phyloP scores from a whole-genome alignment of 192 early-diverging fungal species.

The Backusella circina region DNA sequence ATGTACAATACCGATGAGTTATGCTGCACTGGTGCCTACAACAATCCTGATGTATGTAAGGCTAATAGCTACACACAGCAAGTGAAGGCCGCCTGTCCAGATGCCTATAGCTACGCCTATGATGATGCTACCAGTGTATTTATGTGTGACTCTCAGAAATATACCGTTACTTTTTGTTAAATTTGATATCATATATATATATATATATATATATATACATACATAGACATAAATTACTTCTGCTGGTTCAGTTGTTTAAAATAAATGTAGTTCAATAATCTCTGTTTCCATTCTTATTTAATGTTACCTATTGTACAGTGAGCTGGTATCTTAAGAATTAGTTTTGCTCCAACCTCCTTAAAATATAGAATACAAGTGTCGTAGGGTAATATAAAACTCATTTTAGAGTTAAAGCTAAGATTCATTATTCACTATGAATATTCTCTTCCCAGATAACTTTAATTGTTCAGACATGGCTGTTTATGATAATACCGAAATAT shows the following conservation, averaged over 20 bases:
- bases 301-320: too few relatives aligned
- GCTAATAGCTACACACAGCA: conserved; percentile 10
- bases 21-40: conserved; percentile 25
- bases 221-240: background rate
- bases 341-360: too few relatives aligned
- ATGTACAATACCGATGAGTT: conserved; percentile 6
- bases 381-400: too few relatives aligned
- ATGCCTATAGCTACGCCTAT: conserved; percentile 30
- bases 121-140: conserved; percentile 32
- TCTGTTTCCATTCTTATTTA: too few relatives aligned
- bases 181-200: background rate
- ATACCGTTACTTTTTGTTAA: conserved; percentile 31
- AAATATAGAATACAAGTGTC: too few relatives aligned
- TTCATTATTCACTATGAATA: too few relatives aligned
- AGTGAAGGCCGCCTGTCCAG: conserved; percentile 14
- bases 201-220: too few relatives aligned
- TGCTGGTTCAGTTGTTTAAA: background rate
- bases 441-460: too few relatives aligned
- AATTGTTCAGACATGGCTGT: too few relatives aligned
- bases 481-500: too few relatives aligned
- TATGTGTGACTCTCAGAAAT: conserved; percentile 10
- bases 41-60: conserved; percentile 7
- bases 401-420: too few relatives aligned
- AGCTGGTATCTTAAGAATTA: too few relatives aligned
- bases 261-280: background rate